These are phyloP conservation scores for Exophiala calicioides DNA, from an alignment of 2,329 filamentous ascomycete species.

Conservation along the genomic window DNA sequence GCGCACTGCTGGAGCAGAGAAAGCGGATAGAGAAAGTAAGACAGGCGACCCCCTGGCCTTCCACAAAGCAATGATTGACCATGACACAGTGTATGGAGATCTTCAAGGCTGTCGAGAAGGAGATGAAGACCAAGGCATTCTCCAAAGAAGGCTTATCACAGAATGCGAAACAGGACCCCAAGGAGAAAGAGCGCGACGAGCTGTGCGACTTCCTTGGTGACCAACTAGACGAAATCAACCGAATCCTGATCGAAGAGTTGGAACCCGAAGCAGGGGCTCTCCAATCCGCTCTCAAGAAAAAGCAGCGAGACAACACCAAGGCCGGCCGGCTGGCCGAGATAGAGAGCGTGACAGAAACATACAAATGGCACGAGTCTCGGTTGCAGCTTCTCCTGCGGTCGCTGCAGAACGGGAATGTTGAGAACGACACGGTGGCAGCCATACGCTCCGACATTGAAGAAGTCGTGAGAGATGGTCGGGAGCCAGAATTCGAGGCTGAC, in stretches of 20 bases:
- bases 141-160: conserved; percentile 96
- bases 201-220: conserved; percentile 79
- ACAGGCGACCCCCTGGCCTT: conserved; percentile 1
- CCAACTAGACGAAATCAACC: conserved; percentile 88
- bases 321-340: conserved; percentile 86
- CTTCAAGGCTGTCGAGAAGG: conserved; percentile 99
- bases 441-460: conserved; percentile 92
- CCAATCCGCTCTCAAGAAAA: conserved; percentile 89
- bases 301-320: conserved; percentile 81
- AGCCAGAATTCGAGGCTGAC: conserved; percentile 80
- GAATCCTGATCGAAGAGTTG: conserved; percentile 73
- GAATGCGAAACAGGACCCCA: conserved; percentile 91
- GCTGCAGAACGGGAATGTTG: conserved; percentile 88
- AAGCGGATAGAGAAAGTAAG: conserved; percentile 93
- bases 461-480: conserved; percentile 88
- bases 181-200: conserved; percentile 91
- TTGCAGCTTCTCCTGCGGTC: conserved; percentile 87
- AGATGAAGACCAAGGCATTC: conserved; percentile 99
- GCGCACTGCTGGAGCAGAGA: conserved; percentile 86
- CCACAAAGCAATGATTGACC: conserved; percentile 7
- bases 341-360: conserved; percentile 78
- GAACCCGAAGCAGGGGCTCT: conserved; percentile 88
- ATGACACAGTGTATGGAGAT: conserved; percentile 74
- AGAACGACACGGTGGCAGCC: conserved; percentile 81
- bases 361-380: conserved; percentile 95